Evolutionary conservation across 1,284 basidiomycete species (phyloP), one percentile per base, ranked within the genome.

Genomic region (Trametes hirsuta): DNA sequence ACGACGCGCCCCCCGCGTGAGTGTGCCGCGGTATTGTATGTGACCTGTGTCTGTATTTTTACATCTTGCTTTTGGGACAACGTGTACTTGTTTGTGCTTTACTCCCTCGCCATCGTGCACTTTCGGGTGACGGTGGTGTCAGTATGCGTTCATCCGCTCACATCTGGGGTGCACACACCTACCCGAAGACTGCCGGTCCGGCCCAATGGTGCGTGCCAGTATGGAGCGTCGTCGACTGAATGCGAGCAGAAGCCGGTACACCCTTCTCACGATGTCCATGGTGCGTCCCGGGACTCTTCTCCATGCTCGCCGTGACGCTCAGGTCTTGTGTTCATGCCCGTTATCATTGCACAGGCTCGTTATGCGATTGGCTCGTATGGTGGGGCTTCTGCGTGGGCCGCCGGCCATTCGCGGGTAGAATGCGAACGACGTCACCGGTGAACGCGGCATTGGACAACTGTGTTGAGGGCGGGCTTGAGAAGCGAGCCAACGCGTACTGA

Each of bases 11-110:
- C 10, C 37, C 30, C 3, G 12, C 56, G 47, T 49, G 55, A 50
- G 8, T 21, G 34, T 37, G 10, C 30, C 50, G 8, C 48, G 37
- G 42, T 52, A 47, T 39, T 25, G 48, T 53, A 53, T 40, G 40
- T 53, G 22, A 11, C 53, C 18, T 46, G 18, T 50, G 46, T 30
- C n/a, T 63, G 58, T 65, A 65, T 59, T 55, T 54, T 50, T 66
- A 54, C 22, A 11, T 39, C 44, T 42, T 62, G 59, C 54, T 59
- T 34, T 63, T 36, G 52, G 54, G 52, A 47, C 39, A 53, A 55
- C 52, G 49, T 62, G 44, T 62, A 53, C 35, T 55, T 50, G 35
- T 44, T 40, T 24, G 25, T 48, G 44, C 34, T 2, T 40, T 5
- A 18, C 24, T 11, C 14, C 21, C 9, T 24, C 22, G 35, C 8